Evolutionary conservation across 2,329 filamentous ascomycete genomes (phyloP).

Genomic region (Pseudocercospora fuligena): DNA sequence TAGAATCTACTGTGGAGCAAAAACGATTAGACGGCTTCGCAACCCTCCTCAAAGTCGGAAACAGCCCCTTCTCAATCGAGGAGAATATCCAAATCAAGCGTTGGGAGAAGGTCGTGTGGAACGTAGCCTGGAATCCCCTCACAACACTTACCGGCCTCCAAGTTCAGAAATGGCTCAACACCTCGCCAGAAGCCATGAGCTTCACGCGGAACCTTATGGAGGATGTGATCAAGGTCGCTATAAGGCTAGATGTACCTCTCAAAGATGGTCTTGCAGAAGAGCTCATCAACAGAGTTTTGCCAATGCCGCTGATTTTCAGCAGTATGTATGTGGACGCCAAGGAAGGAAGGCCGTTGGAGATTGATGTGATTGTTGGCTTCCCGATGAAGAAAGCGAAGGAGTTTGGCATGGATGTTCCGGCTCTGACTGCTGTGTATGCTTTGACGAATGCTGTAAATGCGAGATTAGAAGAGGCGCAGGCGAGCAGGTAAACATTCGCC

Average conservation of each 20-base stretch:
- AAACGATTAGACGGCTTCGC: slow-evolving; percentile 49
- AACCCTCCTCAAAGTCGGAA: slow-evolving; percentile 48
- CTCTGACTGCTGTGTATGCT: slow-evolving; percentile 47
- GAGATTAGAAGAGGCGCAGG: slow-evolving; percentile 26
- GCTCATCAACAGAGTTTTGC: slow-evolving; percentile 46
- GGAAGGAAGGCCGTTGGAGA: slow-evolving; percentile 49
- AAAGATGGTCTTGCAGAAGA: slow-evolving; percentile 45
- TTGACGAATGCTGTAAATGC: slow-evolving; percentile 34
- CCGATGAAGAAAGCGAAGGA: slow-evolving; percentile 48
- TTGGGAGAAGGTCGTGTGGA: slow-evolving; percentile 66
- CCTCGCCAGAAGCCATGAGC: slow-evolving; percentile 45
- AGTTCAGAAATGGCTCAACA: slow-evolving; percentile 49
- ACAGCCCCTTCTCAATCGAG: slow-evolving; percentile 54
- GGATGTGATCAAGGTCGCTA: slow-evolving; percentile 50
- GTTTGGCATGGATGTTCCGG: slow-evolving; percentile 46
- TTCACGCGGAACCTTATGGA: slow-evolving; percentile 49
- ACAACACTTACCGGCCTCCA: slow-evolving; percentile 51
- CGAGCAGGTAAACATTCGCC: neutral
- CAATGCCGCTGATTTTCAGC: slow-evolving; percentile 47
- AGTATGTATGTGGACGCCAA: slow-evolving; percentile 54
- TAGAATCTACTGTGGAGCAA: slow-evolving; percentile 42
- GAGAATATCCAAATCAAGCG: slow-evolving; percentile 61
- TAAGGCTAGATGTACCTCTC: slow-evolving; percentile 46
- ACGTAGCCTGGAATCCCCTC: slow-evolving; percentile 65
- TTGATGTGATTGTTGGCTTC: slow-evolving; percentile 54